phyloP scores from a whole-genome alignment of 176 grass and related monocot genomes.

The Avena sativa region DNA sequence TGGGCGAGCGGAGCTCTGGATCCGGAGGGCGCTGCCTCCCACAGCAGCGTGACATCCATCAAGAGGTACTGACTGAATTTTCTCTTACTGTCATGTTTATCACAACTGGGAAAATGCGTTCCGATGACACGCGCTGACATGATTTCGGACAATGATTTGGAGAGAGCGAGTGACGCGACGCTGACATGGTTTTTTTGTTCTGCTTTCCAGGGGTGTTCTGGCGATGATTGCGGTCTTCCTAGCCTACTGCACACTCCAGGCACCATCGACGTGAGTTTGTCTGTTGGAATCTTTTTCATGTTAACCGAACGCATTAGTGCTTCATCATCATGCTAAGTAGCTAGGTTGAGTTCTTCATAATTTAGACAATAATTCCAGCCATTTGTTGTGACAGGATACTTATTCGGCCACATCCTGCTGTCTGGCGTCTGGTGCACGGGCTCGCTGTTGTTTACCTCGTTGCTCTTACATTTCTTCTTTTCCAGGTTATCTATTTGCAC shows the following conservation, averaged over 20 bases:
- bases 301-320: constrained; percentile 16
- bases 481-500: constrained; percentile 67
- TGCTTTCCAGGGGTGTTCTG: constrained; percentile 80
- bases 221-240: constrained; percentile 97
- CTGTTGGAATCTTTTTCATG: not conserved
- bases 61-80: constrained; percentile 64
- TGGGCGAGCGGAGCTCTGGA: constrained; percentile 98
- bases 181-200: constrained; percentile 41
- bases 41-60: constrained; percentile 77
- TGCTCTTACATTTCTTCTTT: constrained; percentile 93
- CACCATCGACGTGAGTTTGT: constrained; percentile 90
- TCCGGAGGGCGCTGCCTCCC: constrained; percentile 66
- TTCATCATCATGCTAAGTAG: constrained; percentile 17
- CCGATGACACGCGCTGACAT: not conserved
- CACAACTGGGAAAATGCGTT: not conserved
- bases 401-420: constrained; percentile 96
- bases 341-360: not conserved
- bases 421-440: constrained; percentile 98
- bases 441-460: constrained; percentile 96
- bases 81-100: not conserved
- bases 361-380: constrained; percentile 46
- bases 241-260: constrained; percentile 94
- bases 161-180: constrained; percentile 23
- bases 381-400: constrained; percentile 69
- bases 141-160: constrained; percentile 44